A percentile compares a stretch with the other conserved stretches of the same genome.
Conservation (phyloP, 208 protist genomes). For the Leishmania martiniquensis region DNA sequence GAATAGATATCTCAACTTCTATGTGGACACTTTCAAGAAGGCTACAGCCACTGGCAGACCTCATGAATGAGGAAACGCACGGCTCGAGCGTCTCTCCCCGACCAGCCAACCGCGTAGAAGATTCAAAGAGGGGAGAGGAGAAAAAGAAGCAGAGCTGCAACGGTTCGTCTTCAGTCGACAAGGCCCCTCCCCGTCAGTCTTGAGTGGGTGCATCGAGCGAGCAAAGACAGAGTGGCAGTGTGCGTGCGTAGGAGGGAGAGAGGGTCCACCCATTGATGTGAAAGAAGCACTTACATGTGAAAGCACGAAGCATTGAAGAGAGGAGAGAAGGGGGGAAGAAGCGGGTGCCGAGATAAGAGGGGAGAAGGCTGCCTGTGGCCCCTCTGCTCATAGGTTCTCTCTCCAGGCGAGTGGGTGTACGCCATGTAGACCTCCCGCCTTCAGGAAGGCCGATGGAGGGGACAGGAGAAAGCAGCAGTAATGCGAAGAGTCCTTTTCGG, state of each 20-base stretch:
- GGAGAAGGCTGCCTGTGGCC: neutral
- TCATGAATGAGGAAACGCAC: neutral
- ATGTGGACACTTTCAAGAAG: neutral
- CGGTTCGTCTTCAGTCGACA: neutral
- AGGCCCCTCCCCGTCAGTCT: neutral
- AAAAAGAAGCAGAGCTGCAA: conserved; percentile 7
- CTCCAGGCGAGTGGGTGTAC: neutral
- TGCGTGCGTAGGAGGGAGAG: too few species aligned
- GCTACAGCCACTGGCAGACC: neutral
- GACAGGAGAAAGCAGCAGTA: neutral
- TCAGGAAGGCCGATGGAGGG: neutral
- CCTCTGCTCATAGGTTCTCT: neutral
- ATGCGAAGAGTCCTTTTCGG: neutral
- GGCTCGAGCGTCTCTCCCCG: neutral
- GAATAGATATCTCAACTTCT: too few species aligned
- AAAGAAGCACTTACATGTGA: neutral
- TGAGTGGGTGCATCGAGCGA: neutral
- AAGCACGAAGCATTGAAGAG: neutral
- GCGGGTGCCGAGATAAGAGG: neutral
- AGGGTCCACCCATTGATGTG: neutral
- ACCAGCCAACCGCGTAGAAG: neutral
- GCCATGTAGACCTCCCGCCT: neutral
- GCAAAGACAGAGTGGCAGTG: conserved; percentile 1
- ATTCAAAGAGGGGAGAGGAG: conserved; percentile 1
- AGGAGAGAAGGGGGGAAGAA: neutral